Evolutionary conservation across 2,329 filamentous ascomycete genomes (phyloP).

Genomic region (Aspergillus eucalypticola): DNA sequence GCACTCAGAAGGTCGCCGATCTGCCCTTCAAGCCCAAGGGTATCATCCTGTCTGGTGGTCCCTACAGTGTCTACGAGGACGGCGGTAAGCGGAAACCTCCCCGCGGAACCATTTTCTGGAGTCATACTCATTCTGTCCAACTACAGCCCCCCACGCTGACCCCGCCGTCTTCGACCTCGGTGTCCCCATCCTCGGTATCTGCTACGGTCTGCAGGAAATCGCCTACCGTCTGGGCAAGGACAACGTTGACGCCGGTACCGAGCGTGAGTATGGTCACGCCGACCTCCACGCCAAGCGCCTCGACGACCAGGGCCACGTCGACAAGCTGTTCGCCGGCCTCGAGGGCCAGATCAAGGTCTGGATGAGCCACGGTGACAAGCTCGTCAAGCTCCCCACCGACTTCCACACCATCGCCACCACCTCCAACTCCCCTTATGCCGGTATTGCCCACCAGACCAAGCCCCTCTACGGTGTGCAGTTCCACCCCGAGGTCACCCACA

Average conservation of each 20-base stretch:
- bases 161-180: constrained; percentile 75
- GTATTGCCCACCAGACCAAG: constrained; percentile 59
- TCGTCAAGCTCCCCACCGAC: constrained; percentile 68
- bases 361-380: constrained; percentile 91
- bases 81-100: constrained; percentile 37
- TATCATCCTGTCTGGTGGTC: constrained; percentile 56
- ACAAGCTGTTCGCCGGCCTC: constrained; percentile 76
- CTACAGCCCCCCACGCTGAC: constrained; percentile 71
- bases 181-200: constrained; percentile 63
- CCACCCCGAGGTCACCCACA: constrained; percentile 76
- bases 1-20: constrained; percentile 76
- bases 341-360: constrained; percentile 70
- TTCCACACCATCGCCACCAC: constrained; percentile 76
- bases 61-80: constrained; percentile 78
- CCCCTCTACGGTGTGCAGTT: constrained; percentile 82
- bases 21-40: constrained; percentile 79
- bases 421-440: constrained; percentile 74
- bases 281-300: constrained; percentile 63
- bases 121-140: background rate
- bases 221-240: constrained; percentile 66
- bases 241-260: constrained; percentile 68
- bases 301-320: constrained; percentile 59
- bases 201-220: constrained; percentile 69
- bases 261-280: constrained; percentile 71
- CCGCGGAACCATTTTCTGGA: background rate